A percentile compares a stretch with the other conserved stretches of the same genome.
phyloP scores from a whole-genome alignment of 2,329 filamentous ascomycete genomes.

The Anthostomella pinea region DNA sequence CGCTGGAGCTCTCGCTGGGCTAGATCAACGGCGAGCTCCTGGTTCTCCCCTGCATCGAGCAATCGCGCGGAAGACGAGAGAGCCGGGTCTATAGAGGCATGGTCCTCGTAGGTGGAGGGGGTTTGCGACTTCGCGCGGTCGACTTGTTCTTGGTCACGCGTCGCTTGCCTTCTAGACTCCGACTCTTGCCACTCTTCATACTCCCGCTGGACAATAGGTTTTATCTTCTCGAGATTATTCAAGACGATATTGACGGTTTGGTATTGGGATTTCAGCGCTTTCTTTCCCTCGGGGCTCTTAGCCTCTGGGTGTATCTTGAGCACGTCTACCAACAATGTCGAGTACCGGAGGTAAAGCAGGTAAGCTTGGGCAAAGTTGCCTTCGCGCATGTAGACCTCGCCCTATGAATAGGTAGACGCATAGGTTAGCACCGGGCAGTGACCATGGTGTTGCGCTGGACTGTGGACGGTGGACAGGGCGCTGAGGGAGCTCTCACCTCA shows the following conservation, averaged over 20 bases:
- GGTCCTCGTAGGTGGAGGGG: conserved; percentile 41
- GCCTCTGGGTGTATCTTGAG: conserved; percentile 75
- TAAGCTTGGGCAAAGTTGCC: conserved; percentile 86
- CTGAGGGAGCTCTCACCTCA: no score
- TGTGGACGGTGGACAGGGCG: no score
- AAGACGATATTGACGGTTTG: conserved; percentile 58
- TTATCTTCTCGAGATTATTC: conserved; percentile 71
- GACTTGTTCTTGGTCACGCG: conserved; percentile 16
- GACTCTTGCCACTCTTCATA: conserved; percentile 66
- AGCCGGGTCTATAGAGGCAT: conserved; percentile 59
- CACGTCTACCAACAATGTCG: conserved; percentile 74
- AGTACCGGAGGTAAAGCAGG: conserved; percentile 86
- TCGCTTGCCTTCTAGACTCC: conserved; percentile 39
- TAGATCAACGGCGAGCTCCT: conserved; percentile 72
- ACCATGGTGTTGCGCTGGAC: no score
- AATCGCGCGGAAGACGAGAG: conserved; percentile 53
- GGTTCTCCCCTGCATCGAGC: conserved; percentile 67
- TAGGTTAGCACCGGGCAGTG: neutral
- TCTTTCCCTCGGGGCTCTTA: conserved; percentile 62
- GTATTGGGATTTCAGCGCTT: conserved; percentile 54
- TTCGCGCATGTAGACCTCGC: conserved; percentile 79
- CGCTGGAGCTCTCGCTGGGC: conserved; percentile 70
- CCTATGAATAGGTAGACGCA: conserved; percentile 49
- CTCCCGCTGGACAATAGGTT: conserved; percentile 70
- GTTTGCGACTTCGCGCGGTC: conserved; percentile 11